Evolutionary conservation across 768 basidiomycete species (phyloP), one percentile per base, ranked within the genome.

Genomic region (Agrocybe chaxingu): DNA sequence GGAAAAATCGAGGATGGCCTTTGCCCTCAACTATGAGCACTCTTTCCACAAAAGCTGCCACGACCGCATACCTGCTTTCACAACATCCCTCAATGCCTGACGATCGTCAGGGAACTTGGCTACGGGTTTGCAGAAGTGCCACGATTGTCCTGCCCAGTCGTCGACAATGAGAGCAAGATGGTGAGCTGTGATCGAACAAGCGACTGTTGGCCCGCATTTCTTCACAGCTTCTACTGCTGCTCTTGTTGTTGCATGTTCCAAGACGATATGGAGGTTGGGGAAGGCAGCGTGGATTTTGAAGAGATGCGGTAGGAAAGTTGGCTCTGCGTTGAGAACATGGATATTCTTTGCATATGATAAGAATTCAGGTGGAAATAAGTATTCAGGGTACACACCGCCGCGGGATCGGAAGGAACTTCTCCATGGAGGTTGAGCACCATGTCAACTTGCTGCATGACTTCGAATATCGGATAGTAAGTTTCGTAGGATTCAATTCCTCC

Each of bases 381-480:
- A 24, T 11, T 44, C 11, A 29, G 35, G 59, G 34, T 35, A 75
- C 82, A 60, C 71, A 83, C 77, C 51, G 76, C 70, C 38, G 69
- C 56, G 3, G 84, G 66, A 56, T 94, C 87, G n/a, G 94, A 95
- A 8, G 97, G 95, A 16, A 98, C 81, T 71, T 99, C 97, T 16
- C 97, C 97, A 57, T 99, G 97, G 33, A 99, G 77, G 70, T 98
- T 98, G 38, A 99, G 78, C 13, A 98, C 94, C 82, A 99, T 87
- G 62, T 85, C 90, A 24, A 83, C 86, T 62, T 90, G 84, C 70
- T 98, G 84, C 95, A 98, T 98, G 34, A 85, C 89, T 59, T 83
- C 84, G 64, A 99, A 98, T 31, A 97, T 81, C 13, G 89, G 87
- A 67, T 98, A 97, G 65, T 96, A 99, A 1, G 80, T 76, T 59